Conservation (phyloP, 805 yeast species). For the Candida multigemmis region DNA sequence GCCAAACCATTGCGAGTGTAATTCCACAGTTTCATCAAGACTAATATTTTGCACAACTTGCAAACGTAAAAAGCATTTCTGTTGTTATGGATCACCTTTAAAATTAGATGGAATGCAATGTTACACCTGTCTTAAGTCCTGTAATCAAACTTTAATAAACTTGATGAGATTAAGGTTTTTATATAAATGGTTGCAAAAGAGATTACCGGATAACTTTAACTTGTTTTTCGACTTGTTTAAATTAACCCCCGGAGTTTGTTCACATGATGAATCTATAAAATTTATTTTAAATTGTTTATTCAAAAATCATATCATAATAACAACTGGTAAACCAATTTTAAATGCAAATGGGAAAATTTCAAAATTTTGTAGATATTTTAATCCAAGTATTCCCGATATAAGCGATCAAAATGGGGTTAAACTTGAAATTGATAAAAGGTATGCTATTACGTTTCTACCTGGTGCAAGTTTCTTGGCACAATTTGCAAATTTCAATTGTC, state of each 20-base stretch:
- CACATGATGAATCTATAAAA: too few relatives aligned
- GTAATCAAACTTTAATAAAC: slow-evolving; percentile 9
- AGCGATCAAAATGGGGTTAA: slow-evolving; percentile 3
- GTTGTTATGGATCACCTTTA: too few relatives aligned
- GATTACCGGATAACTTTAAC: too few relatives aligned
- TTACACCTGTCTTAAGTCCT: slow-evolving; percentile 12
- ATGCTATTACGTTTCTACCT: slow-evolving; percentile 6
- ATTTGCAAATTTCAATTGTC: too few relatives aligned
- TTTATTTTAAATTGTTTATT: slow-evolving; percentile 7
- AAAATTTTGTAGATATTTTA: slow-evolving; percentile 5
- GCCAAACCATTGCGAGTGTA: too few relatives aligned
- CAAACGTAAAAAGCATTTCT: too few relatives aligned
- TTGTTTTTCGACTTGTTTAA: too few relatives aligned
- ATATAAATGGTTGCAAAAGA: slow-evolving; percentile 13
- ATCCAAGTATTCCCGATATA: slow-evolving; percentile 6
- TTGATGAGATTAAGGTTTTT: slow-evolving; percentile 27
- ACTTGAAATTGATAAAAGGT: slow-evolving; percentile 2
- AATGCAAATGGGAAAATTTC: slow-evolving; percentile 2
- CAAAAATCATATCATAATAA: slow-evolving; percentile 5
- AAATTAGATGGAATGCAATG: slow-evolving; percentile 4
- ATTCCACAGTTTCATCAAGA: too few relatives aligned
- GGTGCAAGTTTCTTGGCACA: too few relatives aligned
- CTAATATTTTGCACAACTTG: too few relatives aligned
- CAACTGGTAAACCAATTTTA: slow-evolving; percentile 3
- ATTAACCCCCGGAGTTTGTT: too few relatives aligned